Percentiles rank a stretch among this genome's conserved stretches.
These are phyloP conservation scores for Pseudogymnoascus sp. DNA, from an alignment of 2,329 filamentous ascomycete genomes.

Conservation along the genomic window DNA sequence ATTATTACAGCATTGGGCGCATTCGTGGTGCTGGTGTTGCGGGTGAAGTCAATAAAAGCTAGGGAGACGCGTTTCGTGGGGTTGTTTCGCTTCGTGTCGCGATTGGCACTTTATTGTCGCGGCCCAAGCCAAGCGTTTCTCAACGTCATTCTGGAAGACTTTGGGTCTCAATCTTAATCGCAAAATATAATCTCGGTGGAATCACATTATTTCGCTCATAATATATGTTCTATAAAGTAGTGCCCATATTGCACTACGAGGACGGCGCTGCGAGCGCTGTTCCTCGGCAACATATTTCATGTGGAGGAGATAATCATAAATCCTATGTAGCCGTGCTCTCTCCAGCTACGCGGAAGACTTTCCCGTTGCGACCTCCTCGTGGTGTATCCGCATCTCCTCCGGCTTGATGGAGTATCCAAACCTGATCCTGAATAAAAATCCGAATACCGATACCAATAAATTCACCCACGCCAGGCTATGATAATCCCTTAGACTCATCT, in stretches of 20 bases:
- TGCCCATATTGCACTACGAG: neutral
- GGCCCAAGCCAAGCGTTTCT: neutral
- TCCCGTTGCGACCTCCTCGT: neutral
- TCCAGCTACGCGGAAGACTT: neutral
- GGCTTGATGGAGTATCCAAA: slow-evolving; percentile 11
- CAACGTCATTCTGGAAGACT: neutral
- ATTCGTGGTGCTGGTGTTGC: neutral
- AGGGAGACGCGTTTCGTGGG: slow-evolving; percentile 11
- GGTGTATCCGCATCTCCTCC: neutral
- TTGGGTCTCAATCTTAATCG: neutral
- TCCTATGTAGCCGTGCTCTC: neutral
- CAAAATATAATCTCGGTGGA: neutral
- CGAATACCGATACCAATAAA: slow-evolving; percentile 11
- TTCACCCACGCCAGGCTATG: neutral
- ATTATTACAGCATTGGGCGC: slow-evolving; percentile 23
- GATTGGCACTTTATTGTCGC: neutral
- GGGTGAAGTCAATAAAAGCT: neutral
- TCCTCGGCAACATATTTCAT: neutral
- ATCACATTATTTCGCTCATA: neutral
- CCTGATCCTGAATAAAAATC: slow-evolving; percentile 16
- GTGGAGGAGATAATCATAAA: neutral
- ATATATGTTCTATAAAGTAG: neutral
- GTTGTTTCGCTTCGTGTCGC: slow-evolving; percentile 8
- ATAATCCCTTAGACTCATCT: slow-evolving; percentile 13
- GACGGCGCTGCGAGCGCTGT: neutral